phyloP scores from a whole-genome alignment of 2,329 filamentous ascomycete species.

The Verticillium alfalfae region DNA sequence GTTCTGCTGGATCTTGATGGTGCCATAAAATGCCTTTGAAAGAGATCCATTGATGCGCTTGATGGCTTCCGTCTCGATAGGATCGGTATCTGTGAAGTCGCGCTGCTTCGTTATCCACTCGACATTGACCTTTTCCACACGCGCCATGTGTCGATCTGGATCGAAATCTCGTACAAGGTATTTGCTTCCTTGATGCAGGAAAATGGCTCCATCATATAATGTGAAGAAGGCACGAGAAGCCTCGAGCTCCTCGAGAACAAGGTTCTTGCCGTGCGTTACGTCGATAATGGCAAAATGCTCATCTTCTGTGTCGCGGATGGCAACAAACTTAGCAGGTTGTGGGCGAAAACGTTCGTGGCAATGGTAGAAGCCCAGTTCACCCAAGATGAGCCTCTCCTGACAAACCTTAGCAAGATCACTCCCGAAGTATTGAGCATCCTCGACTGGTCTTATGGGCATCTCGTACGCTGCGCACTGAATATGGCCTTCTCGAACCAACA shows the following conservation, averaged over 20 bases:
- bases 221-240: slow-evolving; percentile 92
- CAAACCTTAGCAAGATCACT: slow-evolving; percentile 66
- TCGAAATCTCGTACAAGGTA: slow-evolving; percentile 89
- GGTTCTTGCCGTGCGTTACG: slow-evolving; percentile 73
- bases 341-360: slow-evolving; percentile 86
- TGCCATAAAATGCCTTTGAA: slow-evolving; percentile 75
- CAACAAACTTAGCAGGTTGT: slow-evolving; percentile 73
- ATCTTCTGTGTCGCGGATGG: slow-evolving; percentile 82
- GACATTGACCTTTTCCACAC: slow-evolving; percentile 82
- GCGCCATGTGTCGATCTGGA: slow-evolving; percentile 74
- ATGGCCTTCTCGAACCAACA: slow-evolving; percentile 88
- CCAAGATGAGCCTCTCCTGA: slow-evolving; percentile 65
- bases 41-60: slow-evolving; percentile 59
- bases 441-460: slow-evolving; percentile 78
- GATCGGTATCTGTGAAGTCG: slow-evolving; percentile 91
- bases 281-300: slow-evolving; percentile 94
- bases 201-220: slow-evolving; percentile 94
- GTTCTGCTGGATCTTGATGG: slow-evolving; percentile 78
- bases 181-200: slow-evolving; percentile 89
- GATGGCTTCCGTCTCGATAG: slow-evolving; percentile 85
- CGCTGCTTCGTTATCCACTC: slow-evolving; percentile 94
- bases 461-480: slow-evolving; percentile 94
- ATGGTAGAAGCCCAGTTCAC: slow-evolving; percentile 79
- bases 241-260: slow-evolving; percentile 92
- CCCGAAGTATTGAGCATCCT: slow-evolving; percentile 77